These are phyloP conservation scores for Scutellaria baicalensis DNA, from an alignment of 257 asterid species.

Conservation along the genomic window DNA sequence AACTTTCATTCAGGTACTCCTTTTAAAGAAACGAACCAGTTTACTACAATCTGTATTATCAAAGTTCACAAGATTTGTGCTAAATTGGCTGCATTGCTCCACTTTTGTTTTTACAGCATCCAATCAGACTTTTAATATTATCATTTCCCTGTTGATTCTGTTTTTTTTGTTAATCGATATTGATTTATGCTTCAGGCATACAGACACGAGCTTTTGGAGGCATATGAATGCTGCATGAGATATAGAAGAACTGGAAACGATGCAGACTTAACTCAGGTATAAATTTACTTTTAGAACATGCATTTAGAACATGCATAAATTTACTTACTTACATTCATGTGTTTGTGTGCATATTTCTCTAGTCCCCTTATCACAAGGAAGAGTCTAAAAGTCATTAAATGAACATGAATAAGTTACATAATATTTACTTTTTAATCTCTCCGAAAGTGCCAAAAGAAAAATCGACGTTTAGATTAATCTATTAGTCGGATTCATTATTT, in stretches of 20 bases:
- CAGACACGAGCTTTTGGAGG: constrained; percentile 83
- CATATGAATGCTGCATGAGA: constrained; percentile 84
- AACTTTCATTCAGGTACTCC: constrained; percentile 83
- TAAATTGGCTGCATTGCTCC: neutral
- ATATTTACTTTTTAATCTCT: neutral
- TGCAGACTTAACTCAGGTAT: constrained; percentile 99
- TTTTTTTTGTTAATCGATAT: constrained; percentile 19
- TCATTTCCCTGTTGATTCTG: neutral
- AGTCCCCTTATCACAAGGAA: neutral
- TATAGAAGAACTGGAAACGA: constrained; percentile 78
- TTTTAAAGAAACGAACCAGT: constrained; percentile 10
- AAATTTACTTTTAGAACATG: too few relatives aligned
- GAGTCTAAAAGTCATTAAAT: neutral
- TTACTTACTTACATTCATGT: too few relatives aligned
- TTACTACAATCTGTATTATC: neutral
- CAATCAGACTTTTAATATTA: neutral
- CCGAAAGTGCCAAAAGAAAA: neutral
- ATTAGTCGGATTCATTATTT: neutral
- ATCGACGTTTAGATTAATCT: neutral
- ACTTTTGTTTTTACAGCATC: neutral
- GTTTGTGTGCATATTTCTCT: too few relatives aligned
- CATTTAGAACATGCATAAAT: too few relatives aligned
- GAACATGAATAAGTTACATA: neutral
- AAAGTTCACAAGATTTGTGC: neutral
- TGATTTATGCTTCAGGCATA: constrained; percentile 51